Evolutionary conservation across 1,139 yeast species (phyloP).

Genomic region (Yamadazyma diospyri): DNA sequence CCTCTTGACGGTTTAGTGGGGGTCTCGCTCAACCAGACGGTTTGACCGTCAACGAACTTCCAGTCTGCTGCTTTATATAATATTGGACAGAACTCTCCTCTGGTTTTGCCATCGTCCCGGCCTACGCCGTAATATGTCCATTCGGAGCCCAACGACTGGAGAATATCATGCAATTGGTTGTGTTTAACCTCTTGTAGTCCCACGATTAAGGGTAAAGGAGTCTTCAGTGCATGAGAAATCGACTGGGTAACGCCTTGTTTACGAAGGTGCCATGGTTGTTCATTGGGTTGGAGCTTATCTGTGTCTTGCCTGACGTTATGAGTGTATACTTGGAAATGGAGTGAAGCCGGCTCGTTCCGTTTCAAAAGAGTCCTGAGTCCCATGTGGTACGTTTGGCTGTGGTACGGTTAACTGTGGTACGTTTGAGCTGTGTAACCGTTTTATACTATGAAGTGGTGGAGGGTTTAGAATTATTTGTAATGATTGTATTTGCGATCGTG

Average conservation of each 20-base stretch:
- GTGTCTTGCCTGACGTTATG: constrained; percentile 27
- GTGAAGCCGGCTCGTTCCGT: constrained; percentile 9
- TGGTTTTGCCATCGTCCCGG: constrained; percentile 41
- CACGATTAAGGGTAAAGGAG: constrained; percentile 21
- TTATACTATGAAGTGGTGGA: too few species aligned
- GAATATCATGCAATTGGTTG: constrained; percentile 27
- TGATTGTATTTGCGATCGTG: too few species aligned
- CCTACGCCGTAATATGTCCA: constrained; percentile 49
- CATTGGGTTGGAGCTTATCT: constrained; percentile 20
- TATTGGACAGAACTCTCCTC: constrained; percentile 47
- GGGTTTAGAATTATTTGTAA: too few species aligned
- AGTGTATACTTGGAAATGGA: constrained; percentile 29
- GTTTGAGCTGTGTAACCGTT: too few species aligned
- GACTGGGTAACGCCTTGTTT: constrained; percentile 22
- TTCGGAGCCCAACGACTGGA: constrained; percentile 20
- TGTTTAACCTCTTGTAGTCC: constrained; percentile 32
- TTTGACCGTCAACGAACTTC: constrained; percentile 28
- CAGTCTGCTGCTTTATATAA: constrained; percentile 31
- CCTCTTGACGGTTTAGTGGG: constrained; percentile 40
- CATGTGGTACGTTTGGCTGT: too few species aligned
- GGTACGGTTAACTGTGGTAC: too few species aligned
- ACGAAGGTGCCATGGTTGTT: constrained; percentile 25
- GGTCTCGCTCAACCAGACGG: constrained; percentile 43
- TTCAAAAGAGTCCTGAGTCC: constrained; percentile 1
- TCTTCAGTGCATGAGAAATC: constrained; percentile 14